Conservation (phyloP, 495 filamentous ascomycete genomes). For the Penicillium coffeae region DNA sequence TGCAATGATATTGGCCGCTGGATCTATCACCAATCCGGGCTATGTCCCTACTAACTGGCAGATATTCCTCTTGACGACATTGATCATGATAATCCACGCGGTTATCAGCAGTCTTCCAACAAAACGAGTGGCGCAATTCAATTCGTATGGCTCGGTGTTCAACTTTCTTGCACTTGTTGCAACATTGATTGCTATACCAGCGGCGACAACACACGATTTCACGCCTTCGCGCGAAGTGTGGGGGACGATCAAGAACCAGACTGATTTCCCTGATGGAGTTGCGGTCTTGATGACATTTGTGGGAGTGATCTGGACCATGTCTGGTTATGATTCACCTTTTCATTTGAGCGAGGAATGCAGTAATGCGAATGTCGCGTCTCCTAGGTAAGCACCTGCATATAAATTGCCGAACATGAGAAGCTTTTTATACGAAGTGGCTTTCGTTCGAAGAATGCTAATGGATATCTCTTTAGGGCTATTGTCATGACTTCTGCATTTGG, state of each 20-base stretch:
- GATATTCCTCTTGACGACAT: slow-evolving; percentile 62
- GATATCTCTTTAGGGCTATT: slow-evolving; percentile 46
- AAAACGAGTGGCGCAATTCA: slow-evolving; percentile 69
- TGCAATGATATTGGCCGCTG: slow-evolving; percentile 72
- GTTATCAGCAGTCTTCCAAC: slow-evolving; percentile 74
- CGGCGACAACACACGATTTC: slow-evolving; percentile 57
- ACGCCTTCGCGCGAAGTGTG: slow-evolving; percentile 60
- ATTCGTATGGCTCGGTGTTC: slow-evolving; percentile 69
- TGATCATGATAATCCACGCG: slow-evolving; percentile 69
- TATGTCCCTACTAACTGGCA: slow-evolving; percentile 67
- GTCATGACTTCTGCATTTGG: slow-evolving; percentile 66
- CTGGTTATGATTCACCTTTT: slow-evolving; percentile 70
- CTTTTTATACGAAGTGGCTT: no score
- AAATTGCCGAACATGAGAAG: no score
- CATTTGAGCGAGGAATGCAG: slow-evolving; percentile 76
- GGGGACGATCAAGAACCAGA: slow-evolving; percentile 65
- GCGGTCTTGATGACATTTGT: slow-evolving; percentile 76
- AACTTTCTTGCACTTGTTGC: slow-evolving; percentile 67
- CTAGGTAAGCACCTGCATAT: no score
- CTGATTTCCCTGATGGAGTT: slow-evolving; percentile 67
- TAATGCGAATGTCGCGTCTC: slow-evolving; percentile 71
- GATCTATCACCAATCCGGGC: slow-evolving; percentile 60
- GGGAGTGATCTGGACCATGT: slow-evolving; percentile 61
- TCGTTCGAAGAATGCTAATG: no score
- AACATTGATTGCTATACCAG: slow-evolving; percentile 68